Evolutionary conservation across 2,329 filamentous ascomycete species (phyloP).

Genomic region (Calonectria fujianensis): DNA sequence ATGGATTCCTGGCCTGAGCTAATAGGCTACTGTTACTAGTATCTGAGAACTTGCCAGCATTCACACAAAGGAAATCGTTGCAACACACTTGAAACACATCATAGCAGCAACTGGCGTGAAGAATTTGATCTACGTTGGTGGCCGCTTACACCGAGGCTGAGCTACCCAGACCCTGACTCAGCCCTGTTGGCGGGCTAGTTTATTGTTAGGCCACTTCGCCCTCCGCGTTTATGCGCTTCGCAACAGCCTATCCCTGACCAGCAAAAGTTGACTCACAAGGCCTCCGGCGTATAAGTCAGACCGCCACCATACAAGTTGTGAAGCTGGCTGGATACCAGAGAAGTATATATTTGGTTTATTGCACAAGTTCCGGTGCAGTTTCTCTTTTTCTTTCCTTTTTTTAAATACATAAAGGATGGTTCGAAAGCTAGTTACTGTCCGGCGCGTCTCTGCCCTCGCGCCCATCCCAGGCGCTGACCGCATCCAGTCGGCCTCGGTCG

Average conservation of each 20-base stretch:
- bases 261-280: slow-evolving; percentile 4
- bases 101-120: neutral
- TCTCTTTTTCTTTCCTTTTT: neutral
- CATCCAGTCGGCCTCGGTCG: slow-evolving; percentile 45
- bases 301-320: neutral
- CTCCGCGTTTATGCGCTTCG: neutral
- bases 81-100: neutral
- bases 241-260: neutral
- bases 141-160: slow-evolving; percentile 18
- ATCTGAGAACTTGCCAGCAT: neutral
- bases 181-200: neutral
- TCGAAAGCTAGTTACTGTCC: slow-evolving; percentile 50
- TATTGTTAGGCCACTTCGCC: neutral
- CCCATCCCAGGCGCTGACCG: slow-evolving; percentile 49
- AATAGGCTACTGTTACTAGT: neutral
- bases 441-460: slow-evolving; percentile 43
- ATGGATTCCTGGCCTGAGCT: neutral
- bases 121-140: neutral
- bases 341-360: neutral
- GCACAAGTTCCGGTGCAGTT: neutral
- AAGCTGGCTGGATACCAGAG: neutral
- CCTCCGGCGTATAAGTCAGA: neutral
- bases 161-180: slow-evolving; percentile 9
- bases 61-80: neutral
- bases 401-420: slow-evolving; percentile 39